Percentiles rank a stretch among this genome's conserved stretches.
Conservation (phyloP, 148 eudicot genomes). For the Mesembryanthemum crystallinum region DNA sequence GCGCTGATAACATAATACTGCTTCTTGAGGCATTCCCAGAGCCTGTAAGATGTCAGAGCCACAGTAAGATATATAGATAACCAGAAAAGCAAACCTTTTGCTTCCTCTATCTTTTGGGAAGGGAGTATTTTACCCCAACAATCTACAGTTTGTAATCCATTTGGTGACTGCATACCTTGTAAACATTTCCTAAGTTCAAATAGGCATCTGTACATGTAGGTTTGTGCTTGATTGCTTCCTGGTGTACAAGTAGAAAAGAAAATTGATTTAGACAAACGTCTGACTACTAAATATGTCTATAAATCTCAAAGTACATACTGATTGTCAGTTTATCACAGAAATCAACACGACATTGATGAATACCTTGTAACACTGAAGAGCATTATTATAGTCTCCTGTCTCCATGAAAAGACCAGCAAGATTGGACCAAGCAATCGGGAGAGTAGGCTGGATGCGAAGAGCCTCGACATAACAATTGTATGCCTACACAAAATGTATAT, state of each 20-base stretch:
- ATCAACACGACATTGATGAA: neutral
- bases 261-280: neutral
- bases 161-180: conserved; percentile 61
- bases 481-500: conserved; percentile 49
- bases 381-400: conserved; percentile 76
- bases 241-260: conserved; percentile 19
- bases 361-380: conserved; percentile 93
- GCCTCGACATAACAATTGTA: conserved; percentile 93
- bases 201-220: conserved; percentile 83
- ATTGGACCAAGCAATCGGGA: conserved; percentile 92
- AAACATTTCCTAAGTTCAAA: conserved; percentile 80
- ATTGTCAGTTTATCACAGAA: neutral
- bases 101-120: neutral
- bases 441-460: conserved; percentile 77
- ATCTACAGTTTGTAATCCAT: neutral
- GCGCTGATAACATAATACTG: conserved; percentile 78
- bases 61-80: neutral
- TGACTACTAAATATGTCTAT: neutral
- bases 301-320: neutral
- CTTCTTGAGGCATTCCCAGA: conserved; percentile 89
- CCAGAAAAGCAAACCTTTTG: neutral
- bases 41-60: conserved; percentile 50
- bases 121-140: neutral
- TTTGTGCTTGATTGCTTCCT: conserved; percentile 91
- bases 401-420: conserved; percentile 96